Percentiles rank a stretch among this genome's conserved stretches.
phyloP scores from a whole-genome alignment of 768 basidiomycete species.

The Kondoa malvinella region DNA sequence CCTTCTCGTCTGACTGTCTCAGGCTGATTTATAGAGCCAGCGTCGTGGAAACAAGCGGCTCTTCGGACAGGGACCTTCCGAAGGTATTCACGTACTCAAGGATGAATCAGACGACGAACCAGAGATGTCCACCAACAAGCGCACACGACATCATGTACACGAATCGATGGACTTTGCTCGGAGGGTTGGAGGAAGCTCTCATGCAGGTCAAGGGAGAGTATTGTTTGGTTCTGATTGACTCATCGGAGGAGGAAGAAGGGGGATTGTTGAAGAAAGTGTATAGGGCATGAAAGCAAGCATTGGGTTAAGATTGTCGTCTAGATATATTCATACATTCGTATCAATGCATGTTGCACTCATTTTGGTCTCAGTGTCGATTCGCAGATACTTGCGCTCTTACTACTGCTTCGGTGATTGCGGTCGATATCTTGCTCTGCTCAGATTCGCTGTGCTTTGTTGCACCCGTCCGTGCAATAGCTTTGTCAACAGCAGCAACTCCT shows the following conservation, averaged over 20 bases:
- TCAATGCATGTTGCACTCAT: too few species aligned
- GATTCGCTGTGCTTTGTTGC: too few species aligned
- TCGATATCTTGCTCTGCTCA: too few species aligned
- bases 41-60: neutral
- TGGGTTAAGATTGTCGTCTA: too few species aligned
- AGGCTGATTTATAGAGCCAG: neutral
- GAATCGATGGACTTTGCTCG: neutral
- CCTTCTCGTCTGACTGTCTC: neutral
- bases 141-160: neutral
- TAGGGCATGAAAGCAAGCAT: too few species aligned
- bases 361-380: too few species aligned
- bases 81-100: neutral
- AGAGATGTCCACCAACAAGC: neutral
- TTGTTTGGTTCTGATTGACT: too few species aligned
- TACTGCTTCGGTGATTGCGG: too few species aligned
- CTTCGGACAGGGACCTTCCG: neutral
- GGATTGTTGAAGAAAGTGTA: neutral
- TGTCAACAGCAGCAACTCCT: too few species aligned
- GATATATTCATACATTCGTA: too few species aligned
- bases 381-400: too few species aligned
- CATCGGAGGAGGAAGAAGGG: neutral
- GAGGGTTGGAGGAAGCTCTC: neutral
- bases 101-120: neutral
- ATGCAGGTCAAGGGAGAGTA: neutral
- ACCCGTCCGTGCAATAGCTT: too few species aligned